Evolutionary conservation across 2,329 filamentous ascomycete genomes (phyloP).

Genomic region (Geoglossum cookeanum): DNA sequence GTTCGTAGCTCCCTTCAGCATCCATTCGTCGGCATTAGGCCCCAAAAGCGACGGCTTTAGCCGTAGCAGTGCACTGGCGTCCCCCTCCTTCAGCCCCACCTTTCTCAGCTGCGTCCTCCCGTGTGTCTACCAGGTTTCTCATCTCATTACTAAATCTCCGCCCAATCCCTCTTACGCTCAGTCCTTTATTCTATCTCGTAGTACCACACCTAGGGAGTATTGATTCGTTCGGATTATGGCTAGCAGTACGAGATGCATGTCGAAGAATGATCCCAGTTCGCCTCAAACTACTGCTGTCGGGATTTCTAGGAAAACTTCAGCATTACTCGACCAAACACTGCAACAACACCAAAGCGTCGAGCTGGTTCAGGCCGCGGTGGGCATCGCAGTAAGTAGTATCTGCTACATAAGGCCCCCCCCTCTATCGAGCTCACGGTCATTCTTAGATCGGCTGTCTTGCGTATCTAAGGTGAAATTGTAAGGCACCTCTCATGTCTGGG

Average conservation of each 20-base stretch:
- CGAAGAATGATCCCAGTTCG: not conserved
- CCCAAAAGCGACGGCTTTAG: no score
- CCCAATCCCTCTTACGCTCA: no score
- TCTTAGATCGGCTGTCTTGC: slow-evolving; percentile 12
- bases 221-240: not conserved
- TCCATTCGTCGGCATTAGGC: no score
- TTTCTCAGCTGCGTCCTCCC: no score
- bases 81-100: no score
- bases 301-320: not conserved
- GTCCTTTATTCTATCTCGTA: no score
- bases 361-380: slow-evolving; percentile 13
- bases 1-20: no score
- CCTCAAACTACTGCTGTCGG: not conserved
- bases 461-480: slow-evolving; percentile 11
- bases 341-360: slow-evolving; percentile 13
- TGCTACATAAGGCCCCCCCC: not conserved
- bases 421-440: not conserved
- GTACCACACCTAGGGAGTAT: not conserved
- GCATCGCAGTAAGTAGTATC: slow-evolving; percentile 10
- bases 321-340: slow-evolving; percentile 2
- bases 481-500: not conserved
- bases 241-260: not conserved
- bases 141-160: no score
- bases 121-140: no score
- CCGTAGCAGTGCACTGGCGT: no score